These are phyloP conservation scores for Globisporangium alternatum DNA, from an alignment of 352 stramenopile species.

Conservation along the genomic window DNA sequence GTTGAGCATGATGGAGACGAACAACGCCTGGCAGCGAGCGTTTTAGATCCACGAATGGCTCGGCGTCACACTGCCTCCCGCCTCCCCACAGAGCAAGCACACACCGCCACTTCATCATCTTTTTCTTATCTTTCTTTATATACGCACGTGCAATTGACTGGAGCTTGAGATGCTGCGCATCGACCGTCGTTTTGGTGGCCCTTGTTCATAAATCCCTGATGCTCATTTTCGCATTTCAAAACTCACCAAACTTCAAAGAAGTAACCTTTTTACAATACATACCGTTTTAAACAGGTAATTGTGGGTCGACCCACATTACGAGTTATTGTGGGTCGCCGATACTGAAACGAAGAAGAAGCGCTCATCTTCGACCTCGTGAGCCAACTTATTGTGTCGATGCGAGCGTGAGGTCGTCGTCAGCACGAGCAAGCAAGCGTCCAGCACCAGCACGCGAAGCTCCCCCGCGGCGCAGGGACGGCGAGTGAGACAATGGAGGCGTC, in stretches of 20 bases:
- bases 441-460: neutral
- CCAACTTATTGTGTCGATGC: conserved; percentile 1
- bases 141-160: neutral
- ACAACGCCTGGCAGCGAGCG: neutral
- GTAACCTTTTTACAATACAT: neutral
- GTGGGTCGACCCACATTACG: conserved; percentile 2
- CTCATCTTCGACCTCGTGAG: neutral
- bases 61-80: neutral
- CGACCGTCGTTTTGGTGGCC: no score
- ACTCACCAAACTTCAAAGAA: neutral
- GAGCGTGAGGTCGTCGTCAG: conserved; percentile 7
- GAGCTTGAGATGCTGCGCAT: neutral
- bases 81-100: neutral
- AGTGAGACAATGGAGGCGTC: conserved; percentile 31
- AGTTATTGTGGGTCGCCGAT: neutral
- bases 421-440: neutral
- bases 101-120: neutral
- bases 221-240: neutral
- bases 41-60: conserved; percentile 2
- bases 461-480: neutral
- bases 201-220: no score
- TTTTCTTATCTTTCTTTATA: neutral
- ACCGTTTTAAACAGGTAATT: neutral
- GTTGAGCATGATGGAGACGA: neutral
- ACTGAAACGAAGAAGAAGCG: conserved; percentile 3